Percentiles rank a stretch among this genome's conserved stretches.
These are phyloP conservation scores for Sugiyamaella neomexicana DNA, from an alignment of 1,139 yeast species.

Conservation along the genomic window DNA sequence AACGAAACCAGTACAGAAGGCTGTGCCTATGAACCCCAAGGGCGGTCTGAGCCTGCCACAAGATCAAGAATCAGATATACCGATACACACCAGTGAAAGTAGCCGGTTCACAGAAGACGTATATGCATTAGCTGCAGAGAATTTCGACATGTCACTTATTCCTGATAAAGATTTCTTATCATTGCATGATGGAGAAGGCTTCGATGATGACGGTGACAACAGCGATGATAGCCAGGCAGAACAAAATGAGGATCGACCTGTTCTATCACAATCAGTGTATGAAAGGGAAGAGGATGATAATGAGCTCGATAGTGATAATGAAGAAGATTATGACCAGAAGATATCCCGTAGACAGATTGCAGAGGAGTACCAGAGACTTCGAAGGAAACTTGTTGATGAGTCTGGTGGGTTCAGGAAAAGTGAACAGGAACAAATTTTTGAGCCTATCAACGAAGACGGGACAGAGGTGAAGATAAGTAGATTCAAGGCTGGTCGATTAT, in stretches of 20 bases:
- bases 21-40: conserved; percentile 12
- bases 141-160: conserved; percentile 37
- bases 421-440: conserved; percentile 57
- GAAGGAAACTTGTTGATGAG: conserved; percentile 53
- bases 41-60: conserved; percentile 5
- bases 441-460: conserved; percentile 82
- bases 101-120: conserved; percentile 20
- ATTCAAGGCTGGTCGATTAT: conserved; percentile 17
- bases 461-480: conserved; percentile 39
- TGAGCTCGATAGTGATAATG: conserved; percentile 27
- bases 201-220: conserved; percentile 12
- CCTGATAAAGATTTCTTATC: conserved; percentile 40
- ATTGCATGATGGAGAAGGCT: conserved; percentile 29
- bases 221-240: conserved; percentile 23
- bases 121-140: conserved; percentile 31
- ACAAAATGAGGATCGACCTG: conserved; percentile 22
- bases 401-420: conserved; percentile 51
- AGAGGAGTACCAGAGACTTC: conserved; percentile 57
- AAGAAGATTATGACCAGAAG: conserved; percentile 27
- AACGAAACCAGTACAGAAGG: neutral
- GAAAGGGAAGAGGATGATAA: conserved; percentile 22
- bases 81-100: neutral
- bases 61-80: neutral
- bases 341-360: conserved; percentile 43
- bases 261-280: conserved; percentile 15